Conservation (phyloP, 768 basidiomycete genomes). For the Kwoniella pini region DNA sequence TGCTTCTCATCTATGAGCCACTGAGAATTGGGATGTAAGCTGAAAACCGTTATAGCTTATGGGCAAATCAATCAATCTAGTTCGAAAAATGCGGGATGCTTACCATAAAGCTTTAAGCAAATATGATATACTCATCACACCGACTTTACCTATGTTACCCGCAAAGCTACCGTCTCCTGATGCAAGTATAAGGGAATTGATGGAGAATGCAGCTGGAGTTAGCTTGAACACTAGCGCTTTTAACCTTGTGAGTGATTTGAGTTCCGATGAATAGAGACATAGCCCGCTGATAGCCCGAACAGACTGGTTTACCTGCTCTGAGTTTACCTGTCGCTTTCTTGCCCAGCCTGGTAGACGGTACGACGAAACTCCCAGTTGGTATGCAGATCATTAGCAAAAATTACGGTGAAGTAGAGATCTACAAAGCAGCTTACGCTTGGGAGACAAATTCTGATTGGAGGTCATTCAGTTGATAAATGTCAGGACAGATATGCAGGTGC, state of each 20-base stretch:
- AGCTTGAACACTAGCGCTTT: background rate
- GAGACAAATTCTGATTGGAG: background rate
- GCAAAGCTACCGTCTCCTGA: background rate
- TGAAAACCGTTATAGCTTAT: background rate
- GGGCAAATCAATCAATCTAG: background rate
- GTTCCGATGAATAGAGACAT: no score
- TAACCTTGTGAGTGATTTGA: background rate
- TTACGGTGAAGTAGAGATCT: background rate
- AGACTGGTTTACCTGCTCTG: background rate
- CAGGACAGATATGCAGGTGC: background rate
- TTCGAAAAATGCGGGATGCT: background rate
- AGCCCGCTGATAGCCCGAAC: no score
- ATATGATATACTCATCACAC: background rate
- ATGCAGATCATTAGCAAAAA: background rate
- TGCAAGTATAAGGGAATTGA: background rate
- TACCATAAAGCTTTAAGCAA: background rate
- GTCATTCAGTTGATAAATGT: background rate
- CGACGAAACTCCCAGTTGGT: background rate
- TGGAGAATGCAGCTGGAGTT: conserved; percentile 1
- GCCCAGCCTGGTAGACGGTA: background rate
- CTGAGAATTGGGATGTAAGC: no score
- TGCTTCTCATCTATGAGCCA: no score
- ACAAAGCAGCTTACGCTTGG: conserved; percentile 2
- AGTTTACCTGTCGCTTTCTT: background rate
- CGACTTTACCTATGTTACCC: background rate